Percentiles rank a stretch among this genome's conserved stretches.
Conservation (phyloP, 1,284 basidiomycete species). For the Cystobasidium slooffiae region DNA sequence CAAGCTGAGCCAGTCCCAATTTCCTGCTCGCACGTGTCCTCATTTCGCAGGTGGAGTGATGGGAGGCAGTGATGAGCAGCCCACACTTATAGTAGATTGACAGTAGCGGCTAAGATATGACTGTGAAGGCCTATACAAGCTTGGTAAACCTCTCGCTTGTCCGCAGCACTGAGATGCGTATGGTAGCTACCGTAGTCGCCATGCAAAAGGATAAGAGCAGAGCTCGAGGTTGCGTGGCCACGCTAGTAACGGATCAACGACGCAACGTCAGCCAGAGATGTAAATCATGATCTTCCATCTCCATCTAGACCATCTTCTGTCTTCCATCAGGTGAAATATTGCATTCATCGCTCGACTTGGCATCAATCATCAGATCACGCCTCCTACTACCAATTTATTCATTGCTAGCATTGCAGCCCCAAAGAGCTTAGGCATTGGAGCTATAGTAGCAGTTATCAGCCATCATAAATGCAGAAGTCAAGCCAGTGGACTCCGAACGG, state of each 20-base stretch:
- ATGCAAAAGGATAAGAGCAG: constrained; percentile 54
- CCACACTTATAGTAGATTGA: background rate
- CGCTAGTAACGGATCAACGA: constrained; percentile 9
- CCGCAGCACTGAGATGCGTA: constrained; percentile 65
- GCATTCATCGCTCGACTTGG: constrained; percentile 95
- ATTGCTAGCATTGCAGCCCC: constrained; percentile 95
- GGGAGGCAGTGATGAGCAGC: constrained; percentile 40
- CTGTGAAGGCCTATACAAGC: constrained; percentile 69
- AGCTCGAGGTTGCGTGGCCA: constrained; percentile 58
- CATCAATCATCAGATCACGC: constrained; percentile 69
- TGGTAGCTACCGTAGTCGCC: constrained; percentile 49
- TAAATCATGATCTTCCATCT: constrained; percentile 84
- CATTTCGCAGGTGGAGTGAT: constrained; percentile 41
- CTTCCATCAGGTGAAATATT: constrained; percentile 74
- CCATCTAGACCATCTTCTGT: constrained; percentile 77
- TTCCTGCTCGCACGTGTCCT: constrained; percentile 24
- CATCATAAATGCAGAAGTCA: too few relatives aligned
- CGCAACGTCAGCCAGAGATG: constrained; percentile 81
- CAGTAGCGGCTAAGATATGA: background rate
- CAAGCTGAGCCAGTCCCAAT: constrained; percentile 21
- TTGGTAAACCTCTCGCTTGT: constrained; percentile 83
- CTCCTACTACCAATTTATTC: constrained; percentile 75
- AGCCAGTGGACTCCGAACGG: too few relatives aligned
- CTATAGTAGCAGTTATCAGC: constrained; percentile 90
- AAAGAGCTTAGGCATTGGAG: constrained; percentile 86